These are phyloP conservation scores for Aureobasidium sp. DNA, from an alignment of 2,329 filamentous ascomycete genomes.

Conservation along the genomic window DNA sequence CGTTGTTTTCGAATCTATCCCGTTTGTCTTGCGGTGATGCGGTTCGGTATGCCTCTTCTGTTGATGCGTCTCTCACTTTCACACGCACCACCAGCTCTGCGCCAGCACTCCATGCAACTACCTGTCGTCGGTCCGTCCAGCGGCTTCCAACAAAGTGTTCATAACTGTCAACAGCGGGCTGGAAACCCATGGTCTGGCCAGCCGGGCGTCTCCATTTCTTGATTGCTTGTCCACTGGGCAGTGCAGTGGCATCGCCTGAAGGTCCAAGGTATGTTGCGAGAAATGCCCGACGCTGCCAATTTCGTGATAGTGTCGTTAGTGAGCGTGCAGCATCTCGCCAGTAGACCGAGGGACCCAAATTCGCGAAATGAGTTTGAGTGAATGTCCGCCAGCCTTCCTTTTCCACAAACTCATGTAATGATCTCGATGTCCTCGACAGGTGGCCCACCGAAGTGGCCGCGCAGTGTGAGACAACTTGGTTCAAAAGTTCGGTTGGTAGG, in stretches of 20 bases:
- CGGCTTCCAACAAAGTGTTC: conserved; percentile 39
- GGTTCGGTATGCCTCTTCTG: conserved; percentile 16
- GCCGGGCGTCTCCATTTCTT: conserved; percentile 33
- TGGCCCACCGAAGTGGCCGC: conserved; percentile 36
- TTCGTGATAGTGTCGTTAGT: conserved; percentile 47
- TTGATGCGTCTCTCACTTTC: conserved; percentile 29
- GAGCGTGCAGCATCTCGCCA: conserved; percentile 45
- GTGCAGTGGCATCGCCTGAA: conserved; percentile 23
- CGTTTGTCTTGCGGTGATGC: conserved; percentile 19
- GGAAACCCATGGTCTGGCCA: conserved; percentile 50
- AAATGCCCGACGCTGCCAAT: conserved; percentile 48
- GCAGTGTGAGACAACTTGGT: conserved; percentile 31
- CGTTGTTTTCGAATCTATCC: conserved; percentile 25
- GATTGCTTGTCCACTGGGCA: conserved; percentile 24
- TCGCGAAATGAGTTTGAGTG: conserved; percentile 39
- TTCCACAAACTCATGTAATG: conserved; percentile 37
- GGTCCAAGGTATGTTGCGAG: conserved; percentile 46
- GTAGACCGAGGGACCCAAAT: conserved; percentile 31
- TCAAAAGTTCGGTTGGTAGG: conserved; percentile 31
- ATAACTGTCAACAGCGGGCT: conserved; percentile 50
- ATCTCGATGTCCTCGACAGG: conserved; percentile 38
- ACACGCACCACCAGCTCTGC: conserved; percentile 45
- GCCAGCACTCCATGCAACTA: conserved; percentile 52
- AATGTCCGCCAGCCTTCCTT: conserved; percentile 43
- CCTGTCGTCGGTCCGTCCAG: conserved; percentile 45